These are phyloP conservation scores for Tuber indicum DNA, from an alignment of 495 filamentous ascomycete genomes.

Conservation along the genomic window DNA sequence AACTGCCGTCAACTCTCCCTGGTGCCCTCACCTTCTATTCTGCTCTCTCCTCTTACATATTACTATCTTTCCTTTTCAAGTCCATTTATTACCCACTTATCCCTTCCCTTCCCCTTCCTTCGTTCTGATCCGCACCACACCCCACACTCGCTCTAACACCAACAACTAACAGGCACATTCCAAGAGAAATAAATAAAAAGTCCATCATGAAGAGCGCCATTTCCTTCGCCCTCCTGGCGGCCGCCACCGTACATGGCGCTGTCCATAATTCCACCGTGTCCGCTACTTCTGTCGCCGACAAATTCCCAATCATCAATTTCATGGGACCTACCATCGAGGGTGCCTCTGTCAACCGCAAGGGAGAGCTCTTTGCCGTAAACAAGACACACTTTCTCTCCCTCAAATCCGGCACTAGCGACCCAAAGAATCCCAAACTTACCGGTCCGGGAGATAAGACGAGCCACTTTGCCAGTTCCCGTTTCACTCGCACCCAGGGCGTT, in stretches of 20 bases:
- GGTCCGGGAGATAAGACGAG: background rate
- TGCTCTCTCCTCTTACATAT: background rate
- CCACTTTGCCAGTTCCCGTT: conserved; percentile 19
- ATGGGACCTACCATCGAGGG: conserved; percentile 18
- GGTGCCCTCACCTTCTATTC: background rate
- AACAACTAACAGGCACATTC: background rate
- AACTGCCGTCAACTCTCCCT: background rate
- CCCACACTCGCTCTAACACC: background rate
- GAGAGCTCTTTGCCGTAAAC: conserved; percentile 28
- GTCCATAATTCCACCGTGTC: background rate
- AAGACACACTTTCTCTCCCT: conserved; percentile 18
- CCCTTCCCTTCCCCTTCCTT: background rate
- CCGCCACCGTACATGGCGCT: background rate
- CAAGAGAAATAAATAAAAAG: background rate
- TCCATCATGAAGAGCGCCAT: conserved; percentile 11
- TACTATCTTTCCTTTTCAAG: background rate
- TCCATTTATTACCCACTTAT: background rate
- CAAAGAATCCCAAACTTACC: conserved; percentile 2
- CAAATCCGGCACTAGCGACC: conserved; percentile 1
- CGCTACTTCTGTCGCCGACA: conserved; percentile 7
- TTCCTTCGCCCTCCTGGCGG: conserved; percentile 11
- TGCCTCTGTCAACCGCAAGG: conserved; percentile 17
- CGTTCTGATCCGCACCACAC: background rate
- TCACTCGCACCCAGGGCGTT: conserved; percentile 6
- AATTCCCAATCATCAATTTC: background rate